These are phyloP conservation scores for Madurella fahalii DNA, from an alignment of 2,329 filamentous ascomycete species.

Conservation along the genomic window DNA sequence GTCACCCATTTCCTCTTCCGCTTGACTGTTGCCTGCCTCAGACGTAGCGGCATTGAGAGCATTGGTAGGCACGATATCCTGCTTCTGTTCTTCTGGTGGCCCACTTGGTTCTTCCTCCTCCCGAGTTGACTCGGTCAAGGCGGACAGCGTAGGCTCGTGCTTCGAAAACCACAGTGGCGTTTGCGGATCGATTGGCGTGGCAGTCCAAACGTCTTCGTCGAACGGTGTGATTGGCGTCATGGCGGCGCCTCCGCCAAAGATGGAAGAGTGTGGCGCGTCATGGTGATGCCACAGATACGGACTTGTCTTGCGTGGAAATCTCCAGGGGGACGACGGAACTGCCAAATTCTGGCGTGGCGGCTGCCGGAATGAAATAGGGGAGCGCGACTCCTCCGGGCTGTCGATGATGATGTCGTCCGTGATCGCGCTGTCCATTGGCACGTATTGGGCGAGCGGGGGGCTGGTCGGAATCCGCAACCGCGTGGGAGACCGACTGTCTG, in stretches of 20 bases:
- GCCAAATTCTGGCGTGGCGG: conserved; percentile 4
- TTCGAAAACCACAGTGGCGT: conserved; percentile 20
- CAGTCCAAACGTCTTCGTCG: conserved; percentile 20
- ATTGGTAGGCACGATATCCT: background rate
- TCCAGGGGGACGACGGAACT: conserved; percentile 17
- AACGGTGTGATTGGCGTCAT: conserved; percentile 28
- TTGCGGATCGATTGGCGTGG: conserved; percentile 17
- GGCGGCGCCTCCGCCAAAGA: conserved; percentile 21
- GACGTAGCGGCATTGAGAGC: background rate
- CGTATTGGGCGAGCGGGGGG: conserved; percentile 9
- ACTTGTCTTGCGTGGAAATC: conserved; percentile 20
- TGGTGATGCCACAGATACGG: conserved; percentile 21
- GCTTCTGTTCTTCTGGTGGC: conserved; percentile 1
- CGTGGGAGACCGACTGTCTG: conserved; percentile 18
- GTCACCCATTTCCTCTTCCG: background rate
- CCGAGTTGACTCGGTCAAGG: conserved; percentile 5
- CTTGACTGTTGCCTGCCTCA: background rate
- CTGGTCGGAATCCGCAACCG: conserved; percentile 19
- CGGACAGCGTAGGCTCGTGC: conserved; percentile 14
- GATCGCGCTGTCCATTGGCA: conserved; percentile 20
- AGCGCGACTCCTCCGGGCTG: conserved; percentile 7
- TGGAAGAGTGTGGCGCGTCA: conserved; percentile 15
- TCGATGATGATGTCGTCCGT: conserved; percentile 19
- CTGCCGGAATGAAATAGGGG: conserved; percentile 1
- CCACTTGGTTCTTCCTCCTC: conserved; percentile 14